Conservation (phyloP, 805 yeast genomes). For the Dipodascopsis uninucleata region DNA sequence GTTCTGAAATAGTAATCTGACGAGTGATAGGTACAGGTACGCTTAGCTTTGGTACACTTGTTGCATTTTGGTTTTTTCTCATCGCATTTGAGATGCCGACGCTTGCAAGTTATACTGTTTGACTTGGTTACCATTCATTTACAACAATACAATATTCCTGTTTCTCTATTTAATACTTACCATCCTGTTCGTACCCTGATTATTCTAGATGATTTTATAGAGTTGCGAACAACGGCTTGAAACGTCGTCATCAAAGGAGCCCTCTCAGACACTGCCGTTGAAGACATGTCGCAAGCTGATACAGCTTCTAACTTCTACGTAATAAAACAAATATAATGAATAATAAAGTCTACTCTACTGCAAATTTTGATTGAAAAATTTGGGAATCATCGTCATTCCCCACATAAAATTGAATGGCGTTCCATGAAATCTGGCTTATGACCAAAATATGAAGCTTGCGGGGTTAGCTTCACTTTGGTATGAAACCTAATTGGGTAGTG, state of each 20-base stretch:
- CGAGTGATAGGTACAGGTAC: constrained; percentile 13
- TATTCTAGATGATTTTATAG: constrained; percentile 5
- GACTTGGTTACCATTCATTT: not conserved
- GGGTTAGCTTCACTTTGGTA: too few relatives aligned
- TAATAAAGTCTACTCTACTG: too few relatives aligned
- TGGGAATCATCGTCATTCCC: too few relatives aligned
- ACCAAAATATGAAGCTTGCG: too few relatives aligned
- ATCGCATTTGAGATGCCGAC: constrained; percentile 22
- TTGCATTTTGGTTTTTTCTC: constrained; percentile 14
- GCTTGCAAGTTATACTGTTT: constrained; percentile 19
- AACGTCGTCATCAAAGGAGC: constrained; percentile 1
- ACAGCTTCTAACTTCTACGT: too few relatives aligned
- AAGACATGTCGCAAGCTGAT: too few relatives aligned
- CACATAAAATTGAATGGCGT: too few relatives aligned
- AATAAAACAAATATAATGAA: too few relatives aligned
- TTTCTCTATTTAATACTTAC: not conserved
- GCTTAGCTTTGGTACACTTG: constrained; percentile 16
- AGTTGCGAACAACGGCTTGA: constrained; percentile 4
- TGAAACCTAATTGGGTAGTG: too few relatives aligned
- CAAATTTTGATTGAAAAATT: too few relatives aligned
- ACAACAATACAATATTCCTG: not conserved
- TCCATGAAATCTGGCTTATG: too few relatives aligned
- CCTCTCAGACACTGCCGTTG: too few relatives aligned
- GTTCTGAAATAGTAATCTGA: constrained; percentile 12
- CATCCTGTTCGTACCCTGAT: constrained; percentile 13